Conservation (phyloP, 2,329 filamentous ascomycete genomes). For the Aspergillus flavus region DNA sequence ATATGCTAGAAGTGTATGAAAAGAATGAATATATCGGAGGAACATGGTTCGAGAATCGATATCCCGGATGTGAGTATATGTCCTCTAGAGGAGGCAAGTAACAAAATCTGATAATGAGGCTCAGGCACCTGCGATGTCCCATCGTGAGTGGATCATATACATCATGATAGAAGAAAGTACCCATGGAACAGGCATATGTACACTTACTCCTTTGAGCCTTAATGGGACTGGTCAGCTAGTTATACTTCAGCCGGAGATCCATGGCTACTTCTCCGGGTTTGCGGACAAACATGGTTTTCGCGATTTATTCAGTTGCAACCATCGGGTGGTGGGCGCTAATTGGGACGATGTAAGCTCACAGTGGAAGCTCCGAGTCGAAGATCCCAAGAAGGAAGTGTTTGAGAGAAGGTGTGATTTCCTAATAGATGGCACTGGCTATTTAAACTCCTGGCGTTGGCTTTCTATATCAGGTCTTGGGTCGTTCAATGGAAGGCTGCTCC, state of each 20-base stretch:
- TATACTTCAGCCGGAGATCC: conserved; percentile 8
- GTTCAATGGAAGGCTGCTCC: conserved; percentile 49
- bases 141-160: not conserved
- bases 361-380: not conserved
- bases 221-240: not conserved
- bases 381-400: not conserved
- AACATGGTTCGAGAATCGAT: conserved; percentile 17
- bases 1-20: conserved; percentile 8
- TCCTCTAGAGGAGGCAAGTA: not conserved
- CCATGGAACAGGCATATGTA: not conserved
- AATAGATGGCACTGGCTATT: not conserved
- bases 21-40: conserved; percentile 13
- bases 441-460: conserved; percentile 46
- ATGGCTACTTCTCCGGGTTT: conserved; percentile 11
- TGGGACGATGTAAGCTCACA: conserved; percentile 5
- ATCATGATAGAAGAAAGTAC: not conserved
- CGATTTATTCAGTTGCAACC: conserved; percentile 1
- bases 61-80: conserved; percentile 9
- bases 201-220: conserved; percentile 2
- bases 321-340: conserved; percentile 1
- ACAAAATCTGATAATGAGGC: not conserved
- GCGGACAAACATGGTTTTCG: conserved; percentile 8
- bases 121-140: not conserved
- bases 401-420: not conserved
- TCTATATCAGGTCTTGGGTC: conserved; percentile 47